Evolutionary conservation across 257 asterid species (phyloP).

Genomic region (Ligustrum vulgare): DNA sequence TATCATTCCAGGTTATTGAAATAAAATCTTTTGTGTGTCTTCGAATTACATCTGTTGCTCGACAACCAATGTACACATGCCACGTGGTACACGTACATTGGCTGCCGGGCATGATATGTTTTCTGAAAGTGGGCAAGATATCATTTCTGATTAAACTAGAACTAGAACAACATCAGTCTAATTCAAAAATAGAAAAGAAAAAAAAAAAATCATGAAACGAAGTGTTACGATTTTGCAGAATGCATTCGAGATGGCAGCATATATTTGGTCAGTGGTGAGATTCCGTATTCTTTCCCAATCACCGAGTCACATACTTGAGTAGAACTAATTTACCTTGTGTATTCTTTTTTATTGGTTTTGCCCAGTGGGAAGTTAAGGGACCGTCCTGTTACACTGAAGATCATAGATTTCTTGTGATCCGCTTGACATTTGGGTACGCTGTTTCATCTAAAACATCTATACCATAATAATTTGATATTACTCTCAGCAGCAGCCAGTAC

Average conservation of each 20-base stretch:
- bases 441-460: slow-evolving; percentile 5
- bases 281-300: background rate
- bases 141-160: background rate
- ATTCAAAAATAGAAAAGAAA: background rate
- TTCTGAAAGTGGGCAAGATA: too few species aligned
- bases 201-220: background rate
- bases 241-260: slow-evolving; percentile 83
- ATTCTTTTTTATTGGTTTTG: background rate
- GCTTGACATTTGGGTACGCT: slow-evolving; percentile 72
- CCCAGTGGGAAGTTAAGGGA: slow-evolving; percentile 77
- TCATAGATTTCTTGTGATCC: slow-evolving; percentile 50
- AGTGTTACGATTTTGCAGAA: slow-evolving; percentile 56
- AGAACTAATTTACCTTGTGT: background rate
- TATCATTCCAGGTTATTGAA: slow-evolving; percentile 73
- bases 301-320: background rate
- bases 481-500: background rate
- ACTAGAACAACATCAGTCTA: background rate
- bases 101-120: too few species aligned
- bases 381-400: slow-evolving; percentile 62
- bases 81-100: too few species aligned
- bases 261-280: slow-evolving; percentile 84
- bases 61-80: too few species aligned
- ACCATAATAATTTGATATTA: background rate
- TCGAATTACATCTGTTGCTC: background rate
- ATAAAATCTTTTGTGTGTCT: background rate